These are phyloP conservation scores for Oryza officinalis DNA, from an alignment of 176 grass and related monocot genomes.

Conservation along the genomic window DNA sequence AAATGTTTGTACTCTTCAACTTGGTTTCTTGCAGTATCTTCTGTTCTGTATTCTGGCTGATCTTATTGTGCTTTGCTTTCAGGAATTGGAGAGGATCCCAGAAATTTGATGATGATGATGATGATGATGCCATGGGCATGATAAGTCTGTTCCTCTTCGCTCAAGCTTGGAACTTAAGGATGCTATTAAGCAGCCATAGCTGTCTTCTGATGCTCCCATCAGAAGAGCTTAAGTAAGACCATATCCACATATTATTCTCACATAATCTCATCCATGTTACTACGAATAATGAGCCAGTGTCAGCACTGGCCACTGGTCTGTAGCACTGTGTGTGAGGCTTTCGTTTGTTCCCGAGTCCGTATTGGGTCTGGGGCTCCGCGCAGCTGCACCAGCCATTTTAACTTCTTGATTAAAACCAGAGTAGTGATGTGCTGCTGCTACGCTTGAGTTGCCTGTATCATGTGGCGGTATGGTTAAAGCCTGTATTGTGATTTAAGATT, in stretches of 20 bases:
- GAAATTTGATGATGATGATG: neutral
- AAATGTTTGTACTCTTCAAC: constrained; percentile 8
- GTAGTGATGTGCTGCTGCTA: neutral
- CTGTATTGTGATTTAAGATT: too few relatives aligned
- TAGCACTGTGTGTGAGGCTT: neutral
- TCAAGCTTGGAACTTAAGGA: constrained; percentile 11
- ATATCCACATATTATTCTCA: neutral
- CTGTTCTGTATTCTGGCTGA: neutral
- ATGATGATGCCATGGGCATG: constrained; percentile 2
- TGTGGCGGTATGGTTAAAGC: too few relatives aligned
- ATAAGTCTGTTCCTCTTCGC: neutral
- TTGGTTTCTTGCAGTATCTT: neutral
- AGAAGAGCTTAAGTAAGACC: neutral
- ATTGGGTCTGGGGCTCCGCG: too few relatives aligned
- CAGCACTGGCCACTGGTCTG: neutral
- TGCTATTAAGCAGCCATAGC: neutral
- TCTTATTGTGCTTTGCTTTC: neutral
- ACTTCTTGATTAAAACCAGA: neutral
- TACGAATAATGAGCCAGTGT: neutral
- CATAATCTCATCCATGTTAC: neutral
- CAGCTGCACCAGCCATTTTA: too few relatives aligned
- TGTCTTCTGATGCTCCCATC: constrained; percentile 18
- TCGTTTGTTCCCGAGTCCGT: neutral
- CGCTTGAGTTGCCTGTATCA: neutral
- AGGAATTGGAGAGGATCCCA: constrained; percentile 25